Evolutionary conservation across 108 stramenopile species (phyloP).

Genomic region (Pseudonitzschia multiseries): DNA sequence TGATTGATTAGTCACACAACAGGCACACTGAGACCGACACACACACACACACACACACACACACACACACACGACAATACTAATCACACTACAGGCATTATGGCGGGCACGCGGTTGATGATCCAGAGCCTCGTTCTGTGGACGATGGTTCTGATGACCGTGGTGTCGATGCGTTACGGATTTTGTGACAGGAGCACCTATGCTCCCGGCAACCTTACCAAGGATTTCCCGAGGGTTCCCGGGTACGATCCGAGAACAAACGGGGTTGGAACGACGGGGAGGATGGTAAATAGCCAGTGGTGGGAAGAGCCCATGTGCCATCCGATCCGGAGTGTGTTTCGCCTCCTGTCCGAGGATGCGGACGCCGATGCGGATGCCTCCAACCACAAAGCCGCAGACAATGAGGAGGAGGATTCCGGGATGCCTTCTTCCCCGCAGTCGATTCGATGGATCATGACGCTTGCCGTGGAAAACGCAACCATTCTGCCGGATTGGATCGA

Average conservation of each 20-base stretch:
- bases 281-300: background rate
- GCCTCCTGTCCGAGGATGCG: background rate
- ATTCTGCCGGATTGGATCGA: background rate
- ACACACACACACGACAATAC: background rate
- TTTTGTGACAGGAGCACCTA: background rate
- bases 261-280: background rate
- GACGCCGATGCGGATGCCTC: background rate
- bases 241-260: background rate
- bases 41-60: background rate
- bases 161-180: slow-evolving; percentile 1
- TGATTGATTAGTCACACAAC: no score
- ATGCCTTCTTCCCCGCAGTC: background rate
- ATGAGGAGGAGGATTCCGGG: background rate
- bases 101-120: slow-evolving; percentile 40
- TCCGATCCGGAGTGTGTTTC: background rate
- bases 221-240: background rate
- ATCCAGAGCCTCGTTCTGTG: slow-evolving; percentile 22
- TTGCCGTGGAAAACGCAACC: background rate
- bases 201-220: background rate
- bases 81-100: background rate
- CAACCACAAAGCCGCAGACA: no score
- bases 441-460: background rate
- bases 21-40: background rate
- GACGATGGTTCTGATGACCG: slow-evolving; percentile 7
- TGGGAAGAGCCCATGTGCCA: background rate